phyloP scores from a whole-genome alignment of 345 rosid genomes.

The Trapa incisa region DNA sequence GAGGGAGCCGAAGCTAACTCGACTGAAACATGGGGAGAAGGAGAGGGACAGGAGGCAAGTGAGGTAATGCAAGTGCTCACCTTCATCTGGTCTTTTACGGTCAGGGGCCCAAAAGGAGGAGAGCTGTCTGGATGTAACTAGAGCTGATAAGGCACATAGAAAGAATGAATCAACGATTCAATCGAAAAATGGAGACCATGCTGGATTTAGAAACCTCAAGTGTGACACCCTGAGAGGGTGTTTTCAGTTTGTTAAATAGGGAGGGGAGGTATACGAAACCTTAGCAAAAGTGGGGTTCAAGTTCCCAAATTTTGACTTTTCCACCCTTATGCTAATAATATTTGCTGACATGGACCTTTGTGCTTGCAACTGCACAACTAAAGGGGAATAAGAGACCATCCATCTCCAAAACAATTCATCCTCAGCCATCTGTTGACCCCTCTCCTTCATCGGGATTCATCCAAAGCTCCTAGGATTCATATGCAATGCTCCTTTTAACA shows the following conservation, averaged over 20 bases:
- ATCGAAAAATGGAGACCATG: not conserved
- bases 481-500: no score
- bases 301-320: conserved; percentile 34
- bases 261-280: conserved; percentile 8
- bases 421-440: no score
- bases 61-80: conserved; percentile 4
- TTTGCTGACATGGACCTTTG: no score
- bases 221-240: not conserved
- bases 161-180: not conserved
- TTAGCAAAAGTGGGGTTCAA: conserved; percentile 17
- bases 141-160: no score
- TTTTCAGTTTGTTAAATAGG: conserved; percentile 10
- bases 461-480: no score
- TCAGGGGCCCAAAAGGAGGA: not conserved
- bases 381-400: no score
- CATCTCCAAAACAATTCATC: not conserved
- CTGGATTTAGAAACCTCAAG: not conserved
- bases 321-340: not conserved
- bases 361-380: no score
- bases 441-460: no score
- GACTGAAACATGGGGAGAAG: no score
- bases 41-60: no score
- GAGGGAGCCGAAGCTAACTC: no score
- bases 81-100: conserved; percentile 11
- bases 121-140: not conserved